These are phyloP conservation scores for Pleurostoma richardsiae DNA, from an alignment of 2,329 filamentous ascomycete species.

Conservation along the genomic window DNA sequence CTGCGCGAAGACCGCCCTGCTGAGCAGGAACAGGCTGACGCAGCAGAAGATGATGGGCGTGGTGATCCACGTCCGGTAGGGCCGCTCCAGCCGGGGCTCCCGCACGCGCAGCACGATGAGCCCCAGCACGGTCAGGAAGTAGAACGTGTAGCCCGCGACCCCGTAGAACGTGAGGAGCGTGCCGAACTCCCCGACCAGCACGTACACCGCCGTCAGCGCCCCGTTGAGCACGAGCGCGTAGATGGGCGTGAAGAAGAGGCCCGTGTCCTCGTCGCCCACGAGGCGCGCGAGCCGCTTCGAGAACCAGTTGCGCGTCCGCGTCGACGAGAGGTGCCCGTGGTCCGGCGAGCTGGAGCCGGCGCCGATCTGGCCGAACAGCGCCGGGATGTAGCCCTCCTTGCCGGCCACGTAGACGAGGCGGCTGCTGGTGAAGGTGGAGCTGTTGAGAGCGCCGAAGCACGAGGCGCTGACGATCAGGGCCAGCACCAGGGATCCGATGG, in stretches of 20 bases:
- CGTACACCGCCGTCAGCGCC: constrained; percentile 67
- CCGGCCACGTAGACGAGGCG: constrained; percentile 90
- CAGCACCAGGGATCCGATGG: constrained; percentile 74
- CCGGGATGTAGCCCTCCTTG: constrained; percentile 89
- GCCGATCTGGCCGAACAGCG: constrained; percentile 78
- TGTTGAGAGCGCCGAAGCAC: constrained; percentile 93
- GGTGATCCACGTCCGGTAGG: constrained; percentile 93
- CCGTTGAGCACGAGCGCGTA: constrained; percentile 84
- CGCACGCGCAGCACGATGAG: constrained; percentile 84
- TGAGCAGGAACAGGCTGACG: constrained; percentile 87
- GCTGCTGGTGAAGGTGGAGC: constrained; percentile 87
- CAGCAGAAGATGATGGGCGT: constrained; percentile 99
- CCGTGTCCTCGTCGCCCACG: constrained; percentile 71
- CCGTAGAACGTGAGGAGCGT: constrained; percentile 96
- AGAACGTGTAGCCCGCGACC: constrained; percentile 94
- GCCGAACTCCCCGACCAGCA: constrained; percentile 81
- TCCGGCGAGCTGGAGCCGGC: constrained; percentile 42
- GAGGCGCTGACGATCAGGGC: constrained; percentile 86
- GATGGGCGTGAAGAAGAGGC: constrained; percentile 90
- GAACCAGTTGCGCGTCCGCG: constrained; percentile 49
- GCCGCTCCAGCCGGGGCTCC: constrained; percentile 82
- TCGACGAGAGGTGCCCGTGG: constrained; percentile 31
- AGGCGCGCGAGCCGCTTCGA: constrained; percentile 54
- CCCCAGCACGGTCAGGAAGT: constrained; percentile 91
- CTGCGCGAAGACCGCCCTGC: constrained; percentile 82